Evolutionary conservation across 2,329 filamentous ascomycete genomes (phyloP), one percentile per base, ranked within the genome.

Genomic region (Apiospora pterosperma): DNA sequence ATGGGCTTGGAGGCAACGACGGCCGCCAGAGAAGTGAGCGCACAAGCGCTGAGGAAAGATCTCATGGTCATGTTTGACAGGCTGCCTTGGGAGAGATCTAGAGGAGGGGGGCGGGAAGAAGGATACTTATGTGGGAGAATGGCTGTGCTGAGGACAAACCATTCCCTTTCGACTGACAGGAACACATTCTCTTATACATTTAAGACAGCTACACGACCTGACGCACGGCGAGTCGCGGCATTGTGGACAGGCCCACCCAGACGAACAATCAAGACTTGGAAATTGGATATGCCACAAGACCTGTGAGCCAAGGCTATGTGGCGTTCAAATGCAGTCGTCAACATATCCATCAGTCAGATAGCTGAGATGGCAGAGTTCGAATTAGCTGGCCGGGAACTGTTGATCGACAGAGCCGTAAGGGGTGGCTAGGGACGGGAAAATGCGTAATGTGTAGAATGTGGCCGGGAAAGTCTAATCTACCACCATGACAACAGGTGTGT

Each of bases 21-120:
- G 21, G 39, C 31, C 39, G 39, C 41, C 11, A 62, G 5, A n/a
- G 60, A n/a, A 12, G 85, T 85, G 62, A 88, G 83, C 73, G 88
- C 80, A 76, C 88, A 86, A 61, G 85, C 84, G 36, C 86, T 82
- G 25, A 88, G 80, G 52, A 88, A 82, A 71, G 88, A 88, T 25
- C 23, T 42, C 7, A 28, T 41, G 14, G 16, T 41, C 60, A 62
- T 62, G 31, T 12, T 48, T 25, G 12, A 39, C n/a, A 3, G 21
- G 12, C 1, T 19, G 36, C 14, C 19, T 8, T n/a, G 28, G 28
- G 6, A 8, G n/a, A 7, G 5, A 7, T 19, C 11, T 34, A n/a
- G 48, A 34, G 7, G 2, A 11, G 8, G 28, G 48, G 25, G n/a
- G 28, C 11, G 3, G 25, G 16, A n/a, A 11, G n/a, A n/a, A 6